These are phyloP conservation scores for Kurtzmaniella quercitrusa DNA, from an alignment of 1,139 yeast genomes.

Conservation along the genomic window DNA sequence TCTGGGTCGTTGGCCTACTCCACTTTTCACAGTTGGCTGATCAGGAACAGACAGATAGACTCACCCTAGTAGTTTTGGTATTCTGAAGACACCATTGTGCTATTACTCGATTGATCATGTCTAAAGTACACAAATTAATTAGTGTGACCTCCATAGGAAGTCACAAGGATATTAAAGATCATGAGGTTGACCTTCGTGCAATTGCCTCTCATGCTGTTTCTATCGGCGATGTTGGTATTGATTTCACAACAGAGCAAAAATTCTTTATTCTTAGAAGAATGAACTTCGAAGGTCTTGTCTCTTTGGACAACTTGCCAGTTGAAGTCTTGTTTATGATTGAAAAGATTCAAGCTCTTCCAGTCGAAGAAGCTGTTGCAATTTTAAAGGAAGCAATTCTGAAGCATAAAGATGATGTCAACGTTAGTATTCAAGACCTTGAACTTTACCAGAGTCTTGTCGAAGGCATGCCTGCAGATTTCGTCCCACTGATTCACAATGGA, in stretches of 20 bases:
- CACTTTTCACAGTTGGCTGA: too few species aligned
- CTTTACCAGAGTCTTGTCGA: slow-evolving; percentile 8
- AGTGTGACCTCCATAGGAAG: neutral
- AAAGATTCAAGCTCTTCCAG: slow-evolving; percentile 19
- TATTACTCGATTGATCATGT: too few species aligned
- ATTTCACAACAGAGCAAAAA: slow-evolving; percentile 24
- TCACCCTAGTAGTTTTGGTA: too few species aligned
- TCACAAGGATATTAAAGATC: slow-evolving; percentile 11
- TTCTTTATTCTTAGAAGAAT: slow-evolving; percentile 22
- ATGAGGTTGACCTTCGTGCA: slow-evolving; percentile 18
- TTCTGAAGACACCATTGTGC: too few species aligned
- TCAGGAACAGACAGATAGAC: too few species aligned
- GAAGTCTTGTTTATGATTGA: slow-evolving; percentile 26
- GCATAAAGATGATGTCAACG: slow-evolving; percentile 19
- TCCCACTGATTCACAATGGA: neutral
- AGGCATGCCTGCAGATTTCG: neutral
- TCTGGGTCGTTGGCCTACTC: too few species aligned
- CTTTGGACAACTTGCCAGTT: slow-evolving; percentile 25
- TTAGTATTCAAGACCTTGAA: slow-evolving; percentile 13
- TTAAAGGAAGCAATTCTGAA: slow-evolving; percentile 16
- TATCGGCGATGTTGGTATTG: slow-evolving; percentile 22
- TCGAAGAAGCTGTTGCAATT: slow-evolving; percentile 19
- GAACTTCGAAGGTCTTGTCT: slow-evolving; percentile 21
- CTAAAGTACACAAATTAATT: neutral
- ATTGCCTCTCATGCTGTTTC: slow-evolving; percentile 18